A percentile compares a stretch with the other conserved stretches of the same genome.
phyloP scores from a whole-genome alignment of 352 stramenopile genomes.

The Globisporangium recalcitrans region DNA sequence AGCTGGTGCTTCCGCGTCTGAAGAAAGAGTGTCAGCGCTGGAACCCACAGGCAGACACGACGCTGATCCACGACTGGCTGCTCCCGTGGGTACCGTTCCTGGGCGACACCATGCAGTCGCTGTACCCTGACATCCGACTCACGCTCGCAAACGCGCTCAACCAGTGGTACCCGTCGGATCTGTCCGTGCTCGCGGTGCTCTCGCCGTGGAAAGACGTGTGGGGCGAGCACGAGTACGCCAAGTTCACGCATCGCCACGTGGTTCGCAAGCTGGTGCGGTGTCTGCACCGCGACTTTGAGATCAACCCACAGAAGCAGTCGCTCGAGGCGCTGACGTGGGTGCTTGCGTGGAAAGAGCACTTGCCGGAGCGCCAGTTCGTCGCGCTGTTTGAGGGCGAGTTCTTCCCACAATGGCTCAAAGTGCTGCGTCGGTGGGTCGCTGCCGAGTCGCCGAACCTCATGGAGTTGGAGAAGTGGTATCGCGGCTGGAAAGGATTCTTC shows the following conservation, averaged over 20 bases:
- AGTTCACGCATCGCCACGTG: constrained; percentile 82
- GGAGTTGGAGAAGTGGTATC: constrained; percentile 82
- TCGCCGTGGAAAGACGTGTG: constrained; percentile 68
- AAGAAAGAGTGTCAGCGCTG: constrained; percentile 68
- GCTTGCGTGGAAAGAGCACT: constrained; percentile 59
- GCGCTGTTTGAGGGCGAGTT: constrained; percentile 88
- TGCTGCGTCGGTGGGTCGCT: constrained; percentile 75
- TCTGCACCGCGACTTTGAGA: constrained; percentile 75
- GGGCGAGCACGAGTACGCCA: constrained; percentile 73
- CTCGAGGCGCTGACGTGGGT: constrained; percentile 67
- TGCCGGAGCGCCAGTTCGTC: constrained; percentile 72
- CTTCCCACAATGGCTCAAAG: constrained; percentile 87
- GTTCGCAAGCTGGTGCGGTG: constrained; percentile 67
- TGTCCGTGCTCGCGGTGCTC: constrained; percentile 55
- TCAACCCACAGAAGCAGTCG: constrained; percentile 71
- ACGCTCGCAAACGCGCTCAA: constrained; percentile 54
- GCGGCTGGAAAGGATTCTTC: constrained; percentile 82
- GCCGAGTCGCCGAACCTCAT: constrained; percentile 31
- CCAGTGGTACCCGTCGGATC: constrained; percentile 78
- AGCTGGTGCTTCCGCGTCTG: constrained; percentile 63
- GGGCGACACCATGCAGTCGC: constrained; percentile 30
- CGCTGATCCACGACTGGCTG: constrained; percentile 75
- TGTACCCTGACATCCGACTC: constrained; percentile 73
- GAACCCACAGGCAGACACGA: constrained; percentile 38
- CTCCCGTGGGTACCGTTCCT: constrained; percentile 59